These are phyloP conservation scores for Cladosporium sp. DNA, from an alignment of 2,329 filamentous ascomycete species.

Conservation along the genomic window DNA sequence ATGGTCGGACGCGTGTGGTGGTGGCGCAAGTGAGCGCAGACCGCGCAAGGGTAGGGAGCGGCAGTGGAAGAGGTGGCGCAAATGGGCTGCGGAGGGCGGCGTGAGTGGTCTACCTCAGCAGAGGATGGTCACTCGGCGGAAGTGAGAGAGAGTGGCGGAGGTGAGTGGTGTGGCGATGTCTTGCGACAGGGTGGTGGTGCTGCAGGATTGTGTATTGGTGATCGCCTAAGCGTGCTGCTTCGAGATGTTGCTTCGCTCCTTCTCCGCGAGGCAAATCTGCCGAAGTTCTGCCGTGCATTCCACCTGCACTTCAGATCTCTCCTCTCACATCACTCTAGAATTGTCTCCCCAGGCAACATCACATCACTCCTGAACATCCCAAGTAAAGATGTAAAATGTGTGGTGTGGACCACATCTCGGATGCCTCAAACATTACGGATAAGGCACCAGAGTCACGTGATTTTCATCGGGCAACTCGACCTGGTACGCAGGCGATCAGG, in stretches of 20 bases:
- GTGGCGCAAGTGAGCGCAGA: constrained; percentile 11
- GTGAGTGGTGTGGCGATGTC: constrained; percentile 3
- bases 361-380: background rate
- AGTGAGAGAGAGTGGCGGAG: constrained; percentile 13
- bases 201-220: constrained; percentile 6
- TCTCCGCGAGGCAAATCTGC: background rate
- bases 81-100: background rate
- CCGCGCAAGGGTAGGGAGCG: constrained; percentile 8
- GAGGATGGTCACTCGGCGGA: background rate
- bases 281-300: background rate
- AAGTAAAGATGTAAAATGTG: background rate
- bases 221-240: constrained; percentile 8
- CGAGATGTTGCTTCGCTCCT: constrained; percentile 14
- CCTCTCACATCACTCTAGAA: background rate
- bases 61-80: background rate
- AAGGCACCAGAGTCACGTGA: background rate
- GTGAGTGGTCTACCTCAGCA: background rate
- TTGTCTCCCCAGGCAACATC: background rate
- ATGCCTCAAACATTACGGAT: background rate
- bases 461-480: background rate
- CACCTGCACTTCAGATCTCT: background rate
- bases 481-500: background rate
- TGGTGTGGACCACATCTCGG: background rate
- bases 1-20: constrained; percentile 12
- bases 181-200: background rate